phyloP scores from a whole-genome alignment of 2,329 filamentous ascomycete species.

The Ceratocystis papillata region DNA sequence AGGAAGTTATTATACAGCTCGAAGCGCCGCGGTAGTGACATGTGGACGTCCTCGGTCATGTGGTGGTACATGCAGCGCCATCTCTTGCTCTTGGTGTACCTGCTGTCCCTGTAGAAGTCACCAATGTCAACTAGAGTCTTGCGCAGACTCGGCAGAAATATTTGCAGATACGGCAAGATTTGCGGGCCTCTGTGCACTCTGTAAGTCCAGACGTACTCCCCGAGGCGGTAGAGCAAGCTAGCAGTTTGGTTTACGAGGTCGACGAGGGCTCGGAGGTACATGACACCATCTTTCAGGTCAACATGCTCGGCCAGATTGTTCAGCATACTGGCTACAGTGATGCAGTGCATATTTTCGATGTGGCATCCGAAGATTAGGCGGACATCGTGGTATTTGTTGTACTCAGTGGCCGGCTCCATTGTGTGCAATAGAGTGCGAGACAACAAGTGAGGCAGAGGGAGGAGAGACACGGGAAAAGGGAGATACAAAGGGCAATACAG shows the following conservation, averaged over 20 bases:
- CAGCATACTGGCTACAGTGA: background rate
- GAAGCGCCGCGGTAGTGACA: background rate
- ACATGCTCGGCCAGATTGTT: background rate
- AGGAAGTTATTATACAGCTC: background rate
- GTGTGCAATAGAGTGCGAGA: background rate
- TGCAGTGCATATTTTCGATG: background rate
- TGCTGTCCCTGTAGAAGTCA: conserved; percentile 41
- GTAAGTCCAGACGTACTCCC: background rate
- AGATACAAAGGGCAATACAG: background rate
- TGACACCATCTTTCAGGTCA: background rate
- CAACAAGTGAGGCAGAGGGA: background rate
- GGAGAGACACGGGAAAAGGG: background rate
- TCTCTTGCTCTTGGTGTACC: conserved; percentile 38
- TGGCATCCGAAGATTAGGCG: background rate
- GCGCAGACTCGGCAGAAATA: conserved; percentile 46
- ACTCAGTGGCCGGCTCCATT: background rate
- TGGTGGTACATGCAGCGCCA: conserved; percentile 53
- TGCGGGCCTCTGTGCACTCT: background rate
- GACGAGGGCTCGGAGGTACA: background rate
- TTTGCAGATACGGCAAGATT: conserved; percentile 37
- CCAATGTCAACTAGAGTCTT: conserved; percentile 45
- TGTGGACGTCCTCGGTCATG: conserved; percentile 37
- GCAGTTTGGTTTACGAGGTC: background rate
- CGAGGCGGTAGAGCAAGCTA: background rate
- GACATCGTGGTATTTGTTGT: background rate